Base-by-base conservation (phyloP, 352 stramenopile genomes). In the Globisporangium irregulare region DNA sequence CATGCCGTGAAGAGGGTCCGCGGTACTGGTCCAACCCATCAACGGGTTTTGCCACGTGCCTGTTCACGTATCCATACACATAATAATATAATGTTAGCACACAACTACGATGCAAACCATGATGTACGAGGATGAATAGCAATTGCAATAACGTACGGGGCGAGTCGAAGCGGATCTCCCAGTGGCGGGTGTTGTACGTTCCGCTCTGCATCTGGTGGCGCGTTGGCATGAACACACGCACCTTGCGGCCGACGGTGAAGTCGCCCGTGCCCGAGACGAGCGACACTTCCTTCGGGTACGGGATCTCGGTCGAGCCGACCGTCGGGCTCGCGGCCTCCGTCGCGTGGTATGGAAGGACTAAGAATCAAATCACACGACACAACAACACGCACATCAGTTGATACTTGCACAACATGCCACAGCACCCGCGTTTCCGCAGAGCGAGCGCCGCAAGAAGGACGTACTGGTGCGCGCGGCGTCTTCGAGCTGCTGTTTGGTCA, bases 11-110 rank as follows among this genome's bases (percentile, higher is more conserved):
- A 97, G 87, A 58, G 93, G 76, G 77, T 98, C 94, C 29, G 85
- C 86, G 50, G 82, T 95, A 62, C 79, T 94, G 36, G 91, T 96
- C 94, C 94, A 98, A 65, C 93, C 93, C 94, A 98, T 98, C 34
- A 98, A 81, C 27, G 93, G 91, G 82, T 98, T 98, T 25, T 84
- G 75, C 94, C 94, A 98, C 70, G 82, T 92, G 60, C 54, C 54
- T 59, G 54, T 41, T 25, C 14, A 58, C 5, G 14, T 59, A 24
- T 22, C n/a, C 4, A 24, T 7, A 20, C 27, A 41, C 4, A 10
- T 24, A 18, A 1, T 12, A 18, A 4, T 53, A 29, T 15, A 41
- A 34, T 32, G 18, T 59, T 12, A 59, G 53, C 25, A 22, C 48
- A 2, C 12, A 55, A 55, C 3, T 27, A 55, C 48, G 25, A 29